Evolutionary conservation across 257 asterid genomes (phyloP), one percentile per base, ranked within the genome.

Genomic region (Craterostigma plantagineum): DNA sequence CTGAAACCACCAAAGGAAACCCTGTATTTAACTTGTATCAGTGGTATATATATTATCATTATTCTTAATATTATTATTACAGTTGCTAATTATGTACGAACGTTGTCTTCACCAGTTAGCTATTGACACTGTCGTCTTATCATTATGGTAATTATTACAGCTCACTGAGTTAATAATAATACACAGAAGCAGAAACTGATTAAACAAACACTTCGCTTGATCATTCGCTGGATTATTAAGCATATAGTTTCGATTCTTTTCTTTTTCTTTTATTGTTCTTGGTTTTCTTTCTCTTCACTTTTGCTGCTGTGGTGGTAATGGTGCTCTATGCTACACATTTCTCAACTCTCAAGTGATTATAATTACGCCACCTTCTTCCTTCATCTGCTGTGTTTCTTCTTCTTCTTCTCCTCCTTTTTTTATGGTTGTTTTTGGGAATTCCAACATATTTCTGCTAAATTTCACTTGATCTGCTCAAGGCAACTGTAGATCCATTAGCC

Each of bases 331-430:
- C 57, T 71, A 65, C 70, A 62, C 69, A 68, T 72, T 72, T 68
- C 76, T 68, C 69, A 68, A 68, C 73, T 65, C 63, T 72, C 76
- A 64, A 73, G 76, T 72, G 76, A 72, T 65, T 57, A 23, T 58
- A 53, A 68, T 48, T 68, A 53, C 60, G 46, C 73, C n/a, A 46
- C 60, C 68, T 52, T n/a, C n/a, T n/a, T 43, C 57, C 54, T 52
- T 58, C 45, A 57, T 54, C 52, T 58, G 45, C 55, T 48, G 44
- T 43, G 38, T 37, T 35, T 52, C 46, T 48, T 27, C 39, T 48
- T 35, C 27, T 16, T 50, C 60, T 23, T 23, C 30, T 23, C 4
- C 6, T 23, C 30, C 30, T 23, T 23, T 23, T 23, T 23, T 6
- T n/a, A n/a, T n/a, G n/a, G n/a, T n/a, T n/a, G n/a, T 44, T 34